A percentile compares a stretch with the other conserved stretches of the same genome.
These are phyloP conservation scores for Picea abies DNA, from an alignment of 83 land plant genomes.

Conservation along the genomic window DNA sequence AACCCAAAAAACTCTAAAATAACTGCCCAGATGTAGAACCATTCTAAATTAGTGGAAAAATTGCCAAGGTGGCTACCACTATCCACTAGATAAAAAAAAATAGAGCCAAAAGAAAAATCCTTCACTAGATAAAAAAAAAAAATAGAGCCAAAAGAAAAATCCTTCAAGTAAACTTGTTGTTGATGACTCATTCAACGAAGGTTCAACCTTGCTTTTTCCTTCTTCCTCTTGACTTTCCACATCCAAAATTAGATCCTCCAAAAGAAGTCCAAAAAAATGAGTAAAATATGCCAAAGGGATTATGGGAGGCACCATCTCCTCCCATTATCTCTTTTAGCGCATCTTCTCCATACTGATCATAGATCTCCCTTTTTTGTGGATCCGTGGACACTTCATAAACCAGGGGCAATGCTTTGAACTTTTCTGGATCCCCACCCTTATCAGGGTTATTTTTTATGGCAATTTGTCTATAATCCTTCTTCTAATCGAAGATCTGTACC, in stretches of 20 bases:
- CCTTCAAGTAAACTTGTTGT: too few relatives aligned
- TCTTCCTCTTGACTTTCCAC: not conserved
- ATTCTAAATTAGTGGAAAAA: too few relatives aligned
- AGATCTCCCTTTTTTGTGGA: constrained; percentile 83
- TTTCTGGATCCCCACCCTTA: constrained; percentile 70
- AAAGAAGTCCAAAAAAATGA: constrained; percentile 82
- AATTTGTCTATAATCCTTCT: constrained; percentile 62
- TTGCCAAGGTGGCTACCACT: too few relatives aligned
- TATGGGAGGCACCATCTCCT: constrained; percentile 60
- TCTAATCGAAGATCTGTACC: not conserved
- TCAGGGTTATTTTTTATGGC: constrained; percentile 73
- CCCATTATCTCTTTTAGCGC: constrained; percentile 93
- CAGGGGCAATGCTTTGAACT: constrained; percentile 86
- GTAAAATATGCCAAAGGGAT: constrained; percentile 81
- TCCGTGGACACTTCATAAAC: constrained; percentile 87
- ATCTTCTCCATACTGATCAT: constrained; percentile 80
- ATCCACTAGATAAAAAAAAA: too few relatives aligned
- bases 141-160: too few relatives aligned
- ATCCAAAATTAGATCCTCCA: constrained; percentile 45
- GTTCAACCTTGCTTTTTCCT: too few relatives aligned
- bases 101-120: too few relatives aligned
- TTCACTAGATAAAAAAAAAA: too few relatives aligned
- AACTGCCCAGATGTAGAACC: too few relatives aligned
- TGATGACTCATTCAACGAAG: too few relatives aligned
- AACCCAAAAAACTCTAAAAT: too few relatives aligned